These are phyloP conservation scores for Urtica urens DNA, from an alignment of 306 rosid species.

Conservation along the genomic window DNA sequence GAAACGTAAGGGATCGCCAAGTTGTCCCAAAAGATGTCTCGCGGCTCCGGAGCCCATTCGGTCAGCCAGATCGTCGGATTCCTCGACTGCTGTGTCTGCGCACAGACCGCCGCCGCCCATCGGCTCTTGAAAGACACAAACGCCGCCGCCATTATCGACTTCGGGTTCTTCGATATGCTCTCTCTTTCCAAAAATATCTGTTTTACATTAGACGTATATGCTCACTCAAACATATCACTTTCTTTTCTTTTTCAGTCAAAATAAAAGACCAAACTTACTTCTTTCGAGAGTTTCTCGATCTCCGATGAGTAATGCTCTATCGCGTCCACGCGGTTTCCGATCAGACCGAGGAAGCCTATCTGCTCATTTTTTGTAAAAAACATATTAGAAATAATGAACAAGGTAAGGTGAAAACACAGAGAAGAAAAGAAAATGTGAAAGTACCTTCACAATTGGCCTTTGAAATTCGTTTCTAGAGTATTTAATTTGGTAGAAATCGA, in stretches of 20 bases:
- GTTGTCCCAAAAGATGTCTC: slow-evolving; percentile 91
- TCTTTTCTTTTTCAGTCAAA: too few species aligned
- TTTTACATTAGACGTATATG: background rate
- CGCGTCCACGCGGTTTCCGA: slow-evolving; percentile 64
- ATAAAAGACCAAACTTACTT: slow-evolving; percentile 41
- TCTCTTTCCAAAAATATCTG: slow-evolving; percentile 70
- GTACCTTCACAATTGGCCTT: slow-evolving; percentile 68
- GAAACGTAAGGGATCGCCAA: slow-evolving; percentile 90
- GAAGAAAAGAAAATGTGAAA: slow-evolving; percentile 10
- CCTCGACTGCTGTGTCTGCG: slow-evolving; percentile 87
- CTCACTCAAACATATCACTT: too few species aligned
- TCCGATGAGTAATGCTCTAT: slow-evolving; percentile 54
- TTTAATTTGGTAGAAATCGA: slow-evolving; percentile 70
- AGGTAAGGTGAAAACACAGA: background rate
- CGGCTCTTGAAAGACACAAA: slow-evolving; percentile 87
- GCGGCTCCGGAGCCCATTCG: slow-evolving; percentile 97
- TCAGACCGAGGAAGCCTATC: slow-evolving; percentile 90
- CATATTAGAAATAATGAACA: too few species aligned
- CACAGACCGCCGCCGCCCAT: slow-evolving; percentile 97
- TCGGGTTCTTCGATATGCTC: slow-evolving; percentile 37
- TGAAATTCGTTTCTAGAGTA: slow-evolving; percentile 56
- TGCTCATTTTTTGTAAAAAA: slow-evolving; percentile 47
- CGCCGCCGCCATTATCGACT: slow-evolving; percentile 69
- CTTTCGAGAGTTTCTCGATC: slow-evolving; percentile 41
- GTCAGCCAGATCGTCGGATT: slow-evolving; percentile 90